Base-by-base conservation (phyloP, 768 basidiomycete genomes). In the Tricholoma saponaceum region DNA sequence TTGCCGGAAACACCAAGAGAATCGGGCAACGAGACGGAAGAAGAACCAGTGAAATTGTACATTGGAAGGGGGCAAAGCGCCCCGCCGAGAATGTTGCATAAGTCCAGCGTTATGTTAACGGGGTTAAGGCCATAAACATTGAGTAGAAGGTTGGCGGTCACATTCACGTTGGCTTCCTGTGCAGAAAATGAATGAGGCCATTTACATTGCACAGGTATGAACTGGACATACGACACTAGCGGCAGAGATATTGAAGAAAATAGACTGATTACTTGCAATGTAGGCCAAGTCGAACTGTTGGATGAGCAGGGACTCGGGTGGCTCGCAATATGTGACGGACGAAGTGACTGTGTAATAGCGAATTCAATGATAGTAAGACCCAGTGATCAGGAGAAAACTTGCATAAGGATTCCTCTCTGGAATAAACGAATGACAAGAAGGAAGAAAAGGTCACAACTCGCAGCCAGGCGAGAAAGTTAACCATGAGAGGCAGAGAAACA, bases 61-160 rank as follows among this genome's bases (percentile, higher is more conserved):
- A 81, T 81, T 32, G 79, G 95, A 58, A 84, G 83, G 33, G 80
- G 95, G 74, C 96, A 98, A 12, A 98, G 78, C 23, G 84, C 86
- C 16, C 94, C 93, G 55, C 76, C 71, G 30, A 96, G 80, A 49
- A 92, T 79, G 50, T 74, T 73, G 78, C 96, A 98, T 30, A 98
- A 82, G 73, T 96, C 82, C 60, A 97, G 72, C n/a, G 92, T 92
- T 60, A 87, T 66, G 69, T 97, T 97, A 62, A 95, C 66, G 16
- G 89, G 84, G 28, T 84, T 80, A 70, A 87, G 84, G 54, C 94
- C 95, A 63, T 98, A 98, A n/a, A 89, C 89, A 58, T 91, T 89
- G 66, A 95, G 74, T 65, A 90, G 78, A 52, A 97, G 74, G 66
- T 89, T 89, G 32, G 92, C 95, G 3, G 84, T 80, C 54, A 96